These are phyloP conservation scores for Potentilla sterilis DNA, from an alignment of 306 rosid genomes.

Conservation along the genomic window DNA sequence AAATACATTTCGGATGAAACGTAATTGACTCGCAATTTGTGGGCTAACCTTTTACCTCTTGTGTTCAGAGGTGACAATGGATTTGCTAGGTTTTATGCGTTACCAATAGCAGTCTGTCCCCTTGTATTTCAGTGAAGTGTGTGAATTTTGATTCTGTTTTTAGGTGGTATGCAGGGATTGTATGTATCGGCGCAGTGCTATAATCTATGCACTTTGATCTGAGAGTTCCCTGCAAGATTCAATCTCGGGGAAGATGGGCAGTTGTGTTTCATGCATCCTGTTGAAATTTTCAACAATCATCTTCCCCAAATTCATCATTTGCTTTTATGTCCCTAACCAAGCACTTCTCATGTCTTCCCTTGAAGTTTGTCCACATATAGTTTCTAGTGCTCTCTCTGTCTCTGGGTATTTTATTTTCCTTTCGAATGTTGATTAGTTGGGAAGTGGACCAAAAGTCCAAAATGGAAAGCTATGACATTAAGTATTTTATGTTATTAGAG, in stretches of 20 bases:
- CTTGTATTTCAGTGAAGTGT: neutral
- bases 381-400: neutral
- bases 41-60: neutral
- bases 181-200: slow-evolving; percentile 74
- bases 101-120: neutral
- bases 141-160: neutral
- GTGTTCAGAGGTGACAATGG: neutral
- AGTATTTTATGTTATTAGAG: neutral
- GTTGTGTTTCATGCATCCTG: slow-evolving; percentile 46
- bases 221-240: slow-evolving; percentile 62
- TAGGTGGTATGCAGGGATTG: slow-evolving; percentile 46
- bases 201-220: slow-evolving; percentile 46
- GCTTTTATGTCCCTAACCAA: neutral
- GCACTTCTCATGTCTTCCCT: neutral
- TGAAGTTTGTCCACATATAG: neutral
- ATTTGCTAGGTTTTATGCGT: neutral
- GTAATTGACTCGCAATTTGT: neutral
- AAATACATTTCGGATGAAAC: neutral
- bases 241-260: slow-evolving; percentile 60
- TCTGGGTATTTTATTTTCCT: neutral
- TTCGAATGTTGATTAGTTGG: neutral
- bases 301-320: slow-evolving; percentile 38
- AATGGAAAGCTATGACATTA: neutral
- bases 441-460: neutral
- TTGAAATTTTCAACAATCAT: slow-evolving; percentile 62